Conservation (phyloP, 2,329 filamentous ascomycete genomes). For the Claviceps citrina region DNA sequence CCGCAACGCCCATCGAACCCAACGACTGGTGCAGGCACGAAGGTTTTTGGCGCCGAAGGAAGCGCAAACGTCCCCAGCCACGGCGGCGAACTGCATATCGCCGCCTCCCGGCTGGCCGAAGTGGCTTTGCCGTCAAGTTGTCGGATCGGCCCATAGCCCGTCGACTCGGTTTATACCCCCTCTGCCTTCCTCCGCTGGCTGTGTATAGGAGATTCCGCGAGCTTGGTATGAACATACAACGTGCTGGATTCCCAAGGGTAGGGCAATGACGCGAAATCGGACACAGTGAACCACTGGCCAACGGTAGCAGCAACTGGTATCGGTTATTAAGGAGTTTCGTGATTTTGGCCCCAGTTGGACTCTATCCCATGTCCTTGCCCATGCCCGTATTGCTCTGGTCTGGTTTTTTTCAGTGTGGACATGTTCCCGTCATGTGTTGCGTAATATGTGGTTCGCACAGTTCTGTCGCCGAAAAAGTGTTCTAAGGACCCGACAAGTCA, state of each 20-base stretch:
- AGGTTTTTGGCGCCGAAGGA: neutral
- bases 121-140: no score
- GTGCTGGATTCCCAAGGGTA: neutral
- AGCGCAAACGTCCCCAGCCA: neutral
- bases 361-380: neutral
- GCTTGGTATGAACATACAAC: no score
- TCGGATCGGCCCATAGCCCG: no score
- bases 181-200: no score
- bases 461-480: no score
- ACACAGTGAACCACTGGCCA: no score
- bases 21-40: neutral
- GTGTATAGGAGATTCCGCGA: no score
- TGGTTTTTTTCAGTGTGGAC: no score
- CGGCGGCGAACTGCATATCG: slow-evolving; percentile 1
- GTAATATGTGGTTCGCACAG: no score
- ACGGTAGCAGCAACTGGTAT: no score
- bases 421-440: neutral
- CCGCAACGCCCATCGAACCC: neutral
- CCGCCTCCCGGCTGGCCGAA: neutral
- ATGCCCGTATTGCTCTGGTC: no score
- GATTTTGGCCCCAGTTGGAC: neutral
- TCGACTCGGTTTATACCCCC: no score
- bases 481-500: neutral
- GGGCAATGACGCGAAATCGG: neutral
- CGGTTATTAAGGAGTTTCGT: neutral